These are phyloP conservation scores for Nannochloropsis oceanica DNA, from an alignment of 108 stramenopile species.

Conservation along the genomic window DNA sequence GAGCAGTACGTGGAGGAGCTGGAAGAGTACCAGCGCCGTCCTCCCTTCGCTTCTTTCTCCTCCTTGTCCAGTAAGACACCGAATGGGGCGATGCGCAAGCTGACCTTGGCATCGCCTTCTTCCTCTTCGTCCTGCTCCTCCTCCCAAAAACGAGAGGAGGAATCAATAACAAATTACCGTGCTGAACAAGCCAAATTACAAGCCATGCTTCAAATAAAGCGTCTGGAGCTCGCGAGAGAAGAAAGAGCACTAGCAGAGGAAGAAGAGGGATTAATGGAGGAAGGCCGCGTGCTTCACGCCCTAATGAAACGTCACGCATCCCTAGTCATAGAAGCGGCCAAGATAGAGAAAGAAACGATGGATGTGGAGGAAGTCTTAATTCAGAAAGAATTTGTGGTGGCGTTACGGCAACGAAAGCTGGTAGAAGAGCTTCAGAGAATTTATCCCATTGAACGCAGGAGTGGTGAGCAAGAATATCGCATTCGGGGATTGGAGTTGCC, in stretches of 20 bases:
- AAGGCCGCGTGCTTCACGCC: neutral
- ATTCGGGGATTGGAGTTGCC: neutral
- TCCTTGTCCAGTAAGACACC: neutral
- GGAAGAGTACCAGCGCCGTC: neutral
- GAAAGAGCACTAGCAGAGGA: neutral
- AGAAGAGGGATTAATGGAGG: neutral
- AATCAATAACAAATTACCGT: too few relatives aligned
- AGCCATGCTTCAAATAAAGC: neutral
- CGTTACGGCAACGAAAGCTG: neutral
- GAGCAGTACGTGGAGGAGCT: neutral
- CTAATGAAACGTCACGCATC: neutral
- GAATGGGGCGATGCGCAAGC: neutral
- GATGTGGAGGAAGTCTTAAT: neutral
- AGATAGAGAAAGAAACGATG: neutral
- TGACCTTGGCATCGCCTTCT: neutral
- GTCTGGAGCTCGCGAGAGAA: neutral
- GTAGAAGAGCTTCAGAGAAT: neutral
- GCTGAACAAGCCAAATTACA: neutral
- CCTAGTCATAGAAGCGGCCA: neutral
- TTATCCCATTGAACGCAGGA: neutral
- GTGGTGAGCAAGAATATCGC: neutral
- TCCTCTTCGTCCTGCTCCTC: too few relatives aligned
- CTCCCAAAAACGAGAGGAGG: too few relatives aligned
- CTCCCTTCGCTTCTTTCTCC: neutral
- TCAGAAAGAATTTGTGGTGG: neutral